phyloP scores from a whole-genome alignment of 345 rosid species.

The Dimocarpus longan region DNA sequence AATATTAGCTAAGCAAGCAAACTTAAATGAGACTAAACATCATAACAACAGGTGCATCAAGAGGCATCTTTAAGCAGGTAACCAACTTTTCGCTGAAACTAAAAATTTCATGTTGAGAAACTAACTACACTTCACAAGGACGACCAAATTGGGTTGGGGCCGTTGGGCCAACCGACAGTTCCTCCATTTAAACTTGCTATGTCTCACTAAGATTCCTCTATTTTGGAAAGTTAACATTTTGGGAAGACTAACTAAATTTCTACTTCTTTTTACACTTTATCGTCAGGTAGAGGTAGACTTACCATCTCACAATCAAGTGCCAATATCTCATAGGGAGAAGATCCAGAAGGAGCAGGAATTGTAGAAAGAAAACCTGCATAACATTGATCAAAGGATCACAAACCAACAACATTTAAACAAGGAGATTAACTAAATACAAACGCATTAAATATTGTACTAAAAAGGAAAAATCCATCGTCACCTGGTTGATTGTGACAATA shows the following conservation, averaged over 20 bases:
- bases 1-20: not conserved
- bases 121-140: not conserved
- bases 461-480: slow-evolving; percentile 25
- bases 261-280: not conserved
- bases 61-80: not conserved
- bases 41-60: not conserved
- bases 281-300: slow-evolving; percentile 13
- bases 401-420: slow-evolving; percentile 17
- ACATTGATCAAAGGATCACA: slow-evolving; percentile 20
- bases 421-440: slow-evolving; percentile 1
- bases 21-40: not conserved
- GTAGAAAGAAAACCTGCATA: slow-evolving; percentile 68
- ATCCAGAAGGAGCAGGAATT: slow-evolving; percentile 66
- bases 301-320: slow-evolving; percentile 99
- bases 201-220: not conserved
- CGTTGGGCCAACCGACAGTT: not conserved
- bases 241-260: not conserved
- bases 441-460: not conserved
- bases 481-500: slow-evolving; percentile 65
- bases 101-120: not conserved
- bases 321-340: slow-evolving; percentile 53
- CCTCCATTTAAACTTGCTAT: not conserved
- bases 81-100: not conserved
- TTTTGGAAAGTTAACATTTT: not conserved
- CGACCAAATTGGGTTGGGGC: too few relatives aligned